Evolutionary conservation across 805 yeast genomes (phyloP), one percentile per base, ranked within the genome.

Genomic region (Metschnikowia borealis): DNA sequence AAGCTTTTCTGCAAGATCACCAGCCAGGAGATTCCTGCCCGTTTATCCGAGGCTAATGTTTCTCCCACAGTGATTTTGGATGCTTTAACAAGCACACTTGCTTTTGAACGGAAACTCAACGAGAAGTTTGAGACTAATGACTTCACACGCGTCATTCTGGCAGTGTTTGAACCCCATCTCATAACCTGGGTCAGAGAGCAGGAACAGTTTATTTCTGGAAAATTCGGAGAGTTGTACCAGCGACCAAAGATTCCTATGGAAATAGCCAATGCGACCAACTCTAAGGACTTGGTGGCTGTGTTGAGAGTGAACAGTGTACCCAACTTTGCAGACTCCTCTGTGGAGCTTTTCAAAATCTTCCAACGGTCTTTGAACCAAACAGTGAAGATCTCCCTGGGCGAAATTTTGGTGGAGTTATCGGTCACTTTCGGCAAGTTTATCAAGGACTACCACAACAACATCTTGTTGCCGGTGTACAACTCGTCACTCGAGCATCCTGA

Each of bases 181-280:
- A 79, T 79, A 37, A 67, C 89, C 13, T 94, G 98, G 97, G 84
- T 94, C 10, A 82, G 82, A 17, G 87, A 89, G 60, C 98, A 94
- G 67, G 90, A 88, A 54, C 71, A 77, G 8, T 64, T 75, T 32
- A 74, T 92, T 57, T 77, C 79, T 38, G 71, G 77, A 6, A 87
- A 85, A 58, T 72, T 91, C 49, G 62, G 80, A 37, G 87, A 83
- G 47, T 89, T 84, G 61, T 69, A 83, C 62, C 77, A 82, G 46
- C 78, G 80, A 20, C 69, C 83, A 5, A 80, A 81, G 53, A 66
- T 85, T 51, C 79, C 82, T 44, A 53, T 66, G 47, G 75, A 76
- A 46, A 44, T 49, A 6, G 50, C 53, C 5, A 26, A 21, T 7
- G 38, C 53, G 1, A 6, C 34, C n/a, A 31, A 50, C 21, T 7